Base-by-base conservation (phyloP, 2,329 filamentous ascomycete genomes). In the Neonectria faginata region DNA sequence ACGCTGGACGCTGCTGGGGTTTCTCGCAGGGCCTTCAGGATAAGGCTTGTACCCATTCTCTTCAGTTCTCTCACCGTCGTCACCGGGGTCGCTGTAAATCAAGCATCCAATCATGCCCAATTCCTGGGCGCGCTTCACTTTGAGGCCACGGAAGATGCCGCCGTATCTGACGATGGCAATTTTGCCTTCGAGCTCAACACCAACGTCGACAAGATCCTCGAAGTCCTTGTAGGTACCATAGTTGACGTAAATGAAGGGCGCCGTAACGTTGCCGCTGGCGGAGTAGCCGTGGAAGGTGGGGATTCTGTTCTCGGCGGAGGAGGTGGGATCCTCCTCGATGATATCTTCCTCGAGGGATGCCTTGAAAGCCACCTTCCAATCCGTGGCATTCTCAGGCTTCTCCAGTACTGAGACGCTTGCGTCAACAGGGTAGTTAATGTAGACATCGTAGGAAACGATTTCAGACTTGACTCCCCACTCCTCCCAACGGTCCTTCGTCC, bases 201-300 rank as follows among this genome's bases (percentile, higher is more conserved):
- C 93, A 41, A 92, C 91, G 42, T 88, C 85, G 47, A 91, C 75
- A 14, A 98, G 84, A 68, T 97, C 93, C 71, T 96, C 91, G 69
- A 90, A 98, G 76, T 98, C 95, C 68, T 86, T 81, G 75, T 90
- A 97, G 0, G 92, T 96, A 57, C 94, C 95, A 74, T 96, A 97
- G 79, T 97, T 97, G 76, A 92, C 93, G 74, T 91, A 98, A 33
- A 97, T 92, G 69, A 92, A 96, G 14, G 89, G 87, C 3, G 89
- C 93, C 0, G 95, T 97, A 52, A 97, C 95, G 77, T 98, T 97
- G 29, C 95, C 95, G 65, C 85, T 94, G 5, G 94, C 94, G 4
- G 93, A 97, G 79, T 97, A 98, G 57, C 95, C 96, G 75, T 98
- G 95, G 82, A 98, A 98, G 0, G 91, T 95, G 1, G 95, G 94